phyloP scores from a whole-genome alignment of 2,329 filamentous ascomycete species.

The Epicoccum nigrum region DNA sequence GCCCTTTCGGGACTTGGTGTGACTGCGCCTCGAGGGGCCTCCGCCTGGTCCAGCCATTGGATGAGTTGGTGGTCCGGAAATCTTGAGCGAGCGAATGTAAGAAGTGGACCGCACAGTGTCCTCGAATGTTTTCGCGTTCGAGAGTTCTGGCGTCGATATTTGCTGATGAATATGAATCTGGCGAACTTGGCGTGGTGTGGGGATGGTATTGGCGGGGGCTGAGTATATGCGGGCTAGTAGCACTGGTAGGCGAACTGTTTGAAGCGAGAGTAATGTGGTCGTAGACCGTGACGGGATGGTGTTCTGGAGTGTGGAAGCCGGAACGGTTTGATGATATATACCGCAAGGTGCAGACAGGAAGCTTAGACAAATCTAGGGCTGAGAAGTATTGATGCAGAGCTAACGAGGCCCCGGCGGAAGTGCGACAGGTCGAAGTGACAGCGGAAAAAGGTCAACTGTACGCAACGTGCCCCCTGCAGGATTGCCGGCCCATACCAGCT shows the following conservation, averaged over 20 bases:
- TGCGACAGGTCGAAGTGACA: conserved; percentile 19
- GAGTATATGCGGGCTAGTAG: conserved; percentile 41
- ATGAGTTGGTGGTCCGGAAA: conserved; percentile 5
- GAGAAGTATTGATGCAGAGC: conserved; percentile 21
- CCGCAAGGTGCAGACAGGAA: conserved; percentile 33
- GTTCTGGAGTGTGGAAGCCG: conserved; percentile 34
- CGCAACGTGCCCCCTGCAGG: conserved; percentile 41
- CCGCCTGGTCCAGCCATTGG: conserved; percentile 90
- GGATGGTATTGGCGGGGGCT: conserved; percentile 35
- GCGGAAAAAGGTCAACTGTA: conserved; percentile 26
- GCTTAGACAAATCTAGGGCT: conserved; percentile 34
- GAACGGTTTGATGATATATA: conserved; percentile 45
- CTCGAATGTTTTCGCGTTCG: conserved; percentile 21
- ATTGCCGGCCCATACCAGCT: conserved; percentile 39
- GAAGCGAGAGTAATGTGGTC: conserved; percentile 41
- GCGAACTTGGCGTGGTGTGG: conserved; percentile 19
- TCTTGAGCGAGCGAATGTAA: conserved; percentile 26
- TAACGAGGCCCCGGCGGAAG: conserved; percentile 15
- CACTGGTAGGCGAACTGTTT: conserved; percentile 36
- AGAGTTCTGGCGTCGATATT: conserved; percentile 16
- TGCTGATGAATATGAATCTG: conserved; percentile 19
- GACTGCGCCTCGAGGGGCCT: conserved; percentile 87
- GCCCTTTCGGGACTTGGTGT: conserved; percentile 98
- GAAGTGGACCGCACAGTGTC: conserved; percentile 19
- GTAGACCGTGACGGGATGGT: conserved; percentile 40